Evolutionary conservation across 2,329 filamentous ascomycete species (phyloP).

Genomic region (Chrysosporium keratinophilum): DNA sequence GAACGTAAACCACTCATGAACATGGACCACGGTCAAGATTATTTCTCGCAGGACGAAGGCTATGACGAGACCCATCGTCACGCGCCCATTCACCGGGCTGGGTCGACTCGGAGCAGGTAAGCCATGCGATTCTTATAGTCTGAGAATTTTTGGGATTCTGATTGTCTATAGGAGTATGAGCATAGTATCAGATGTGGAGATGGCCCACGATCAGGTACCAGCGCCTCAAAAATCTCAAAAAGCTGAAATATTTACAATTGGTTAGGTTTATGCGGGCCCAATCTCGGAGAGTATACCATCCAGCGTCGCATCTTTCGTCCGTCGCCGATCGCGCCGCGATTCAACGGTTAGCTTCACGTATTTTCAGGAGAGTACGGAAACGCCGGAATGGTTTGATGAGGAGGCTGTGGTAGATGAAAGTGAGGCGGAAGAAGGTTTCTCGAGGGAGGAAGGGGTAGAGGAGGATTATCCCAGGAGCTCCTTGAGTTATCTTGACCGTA

Average conservation of each 20-base stretch:
- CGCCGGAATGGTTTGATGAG: constrained; percentile 42
- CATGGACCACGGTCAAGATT: constrained; percentile 25
- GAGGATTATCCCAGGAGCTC: constrained; percentile 8
- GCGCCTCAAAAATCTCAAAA: constrained; percentile 15
- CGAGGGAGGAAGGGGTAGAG: constrained; percentile 24
- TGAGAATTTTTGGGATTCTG: background rate
- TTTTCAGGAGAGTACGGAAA: constrained; percentile 63
- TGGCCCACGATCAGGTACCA: constrained; percentile 84
- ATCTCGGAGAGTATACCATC: constrained; percentile 94
- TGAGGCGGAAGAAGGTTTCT: constrained; percentile 24
- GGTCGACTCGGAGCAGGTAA: constrained; percentile 34
- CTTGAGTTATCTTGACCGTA: constrained; percentile 14
- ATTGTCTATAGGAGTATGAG: constrained; percentile 36
- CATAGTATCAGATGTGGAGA: constrained; percentile 91
- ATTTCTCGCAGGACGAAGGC: constrained; percentile 20
- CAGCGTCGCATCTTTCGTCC: constrained; percentile 81
- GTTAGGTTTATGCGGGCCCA: constrained; percentile 72
- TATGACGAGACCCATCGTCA: background rate
- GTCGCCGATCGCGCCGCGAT: constrained; percentile 68
- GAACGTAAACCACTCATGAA: background rate
- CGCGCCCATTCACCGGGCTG: constrained; percentile 8
- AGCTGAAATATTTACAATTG: background rate
- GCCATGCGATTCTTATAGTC: constrained; percentile 12
- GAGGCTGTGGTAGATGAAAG: constrained; percentile 35
- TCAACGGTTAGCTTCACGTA: constrained; percentile 85